A percentile compares a stretch with the other conserved stretches of the same genome.
Evolutionary conservation across 331 rosid species (phyloP).

Genomic region (Pyrus hybrid): DNA sequence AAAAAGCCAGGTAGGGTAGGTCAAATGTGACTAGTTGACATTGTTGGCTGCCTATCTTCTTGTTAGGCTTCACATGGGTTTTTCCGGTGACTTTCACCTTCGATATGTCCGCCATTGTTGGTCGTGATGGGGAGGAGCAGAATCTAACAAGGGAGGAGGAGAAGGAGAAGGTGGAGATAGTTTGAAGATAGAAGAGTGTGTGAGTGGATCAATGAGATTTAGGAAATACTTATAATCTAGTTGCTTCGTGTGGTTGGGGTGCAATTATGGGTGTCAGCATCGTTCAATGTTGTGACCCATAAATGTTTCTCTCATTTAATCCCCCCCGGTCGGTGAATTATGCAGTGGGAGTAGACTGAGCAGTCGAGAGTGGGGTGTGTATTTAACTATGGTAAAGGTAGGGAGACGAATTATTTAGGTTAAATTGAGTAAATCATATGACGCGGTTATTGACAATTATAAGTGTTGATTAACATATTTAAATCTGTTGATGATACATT

Average conservation of each 20-base stretch:
- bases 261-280: constrained; percentile 46
- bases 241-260: constrained; percentile 20
- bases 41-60: constrained; percentile 52
- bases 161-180: not conserved
- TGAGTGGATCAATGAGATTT: not conserved
- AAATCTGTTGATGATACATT: no score
- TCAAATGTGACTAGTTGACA: constrained; percentile 74
- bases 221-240: constrained; percentile 24
- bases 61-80: constrained; percentile 51
- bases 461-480: no score
- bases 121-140: constrained; percentile 17
- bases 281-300: constrained; percentile 25
- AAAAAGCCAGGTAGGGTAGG: constrained; percentile 84
- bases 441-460: no score
- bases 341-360: not conserved
- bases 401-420: no score
- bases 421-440: no score
- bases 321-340: not conserved
- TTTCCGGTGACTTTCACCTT: constrained; percentile 48
- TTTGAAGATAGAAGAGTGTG: not conserved
- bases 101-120: constrained; percentile 18
- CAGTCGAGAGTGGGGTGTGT: not conserved
- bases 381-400: no score
- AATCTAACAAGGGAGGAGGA: not conserved
- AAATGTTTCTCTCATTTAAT: not conserved